phyloP scores from a whole-genome alignment of 2,329 filamentous ascomycete species.

The Cytospora paraplurivora region DNA sequence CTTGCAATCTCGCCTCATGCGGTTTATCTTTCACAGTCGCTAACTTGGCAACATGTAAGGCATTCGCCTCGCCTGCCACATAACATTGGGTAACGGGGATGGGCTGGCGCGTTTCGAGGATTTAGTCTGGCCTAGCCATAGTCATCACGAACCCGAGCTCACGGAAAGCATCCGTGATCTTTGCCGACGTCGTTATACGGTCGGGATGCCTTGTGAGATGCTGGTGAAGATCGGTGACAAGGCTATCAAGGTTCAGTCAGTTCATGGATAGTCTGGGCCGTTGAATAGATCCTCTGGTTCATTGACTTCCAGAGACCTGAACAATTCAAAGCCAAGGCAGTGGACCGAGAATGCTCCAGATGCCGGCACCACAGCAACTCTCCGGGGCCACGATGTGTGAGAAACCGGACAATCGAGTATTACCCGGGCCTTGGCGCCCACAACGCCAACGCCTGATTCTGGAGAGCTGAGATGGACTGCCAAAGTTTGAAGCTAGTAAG shows the following conservation, averaged over 20 bases:
- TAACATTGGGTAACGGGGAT: background rate
- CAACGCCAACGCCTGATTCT: background rate
- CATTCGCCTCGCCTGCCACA: background rate
- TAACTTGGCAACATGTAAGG: background rate
- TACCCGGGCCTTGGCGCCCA: background rate
- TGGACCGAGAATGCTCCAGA: background rate
- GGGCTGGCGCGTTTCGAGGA: background rate
- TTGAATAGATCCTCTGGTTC: background rate
- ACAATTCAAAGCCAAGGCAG: background rate
- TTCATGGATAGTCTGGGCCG: background rate
- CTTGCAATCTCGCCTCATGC: background rate
- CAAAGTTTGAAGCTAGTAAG: background rate
- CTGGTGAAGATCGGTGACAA: background rate
- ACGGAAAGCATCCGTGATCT: background rate
- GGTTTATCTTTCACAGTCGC: background rate
- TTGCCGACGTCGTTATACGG: background rate
- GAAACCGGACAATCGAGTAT: background rate
- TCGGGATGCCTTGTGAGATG: background rate
- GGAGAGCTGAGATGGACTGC: background rate
- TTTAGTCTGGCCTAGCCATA: background rate
- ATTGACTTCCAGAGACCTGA: background rate
- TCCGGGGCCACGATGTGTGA: background rate
- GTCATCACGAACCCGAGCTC: background rate
- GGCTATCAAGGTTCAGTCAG: background rate
- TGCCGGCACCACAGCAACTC: background rate